Percentiles rank a stretch among this genome's conserved stretches.
These are phyloP conservation scores for Lachnellula subtilissima DNA, from an alignment of 2,329 filamentous ascomycete species.

Conservation along the genomic window DNA sequence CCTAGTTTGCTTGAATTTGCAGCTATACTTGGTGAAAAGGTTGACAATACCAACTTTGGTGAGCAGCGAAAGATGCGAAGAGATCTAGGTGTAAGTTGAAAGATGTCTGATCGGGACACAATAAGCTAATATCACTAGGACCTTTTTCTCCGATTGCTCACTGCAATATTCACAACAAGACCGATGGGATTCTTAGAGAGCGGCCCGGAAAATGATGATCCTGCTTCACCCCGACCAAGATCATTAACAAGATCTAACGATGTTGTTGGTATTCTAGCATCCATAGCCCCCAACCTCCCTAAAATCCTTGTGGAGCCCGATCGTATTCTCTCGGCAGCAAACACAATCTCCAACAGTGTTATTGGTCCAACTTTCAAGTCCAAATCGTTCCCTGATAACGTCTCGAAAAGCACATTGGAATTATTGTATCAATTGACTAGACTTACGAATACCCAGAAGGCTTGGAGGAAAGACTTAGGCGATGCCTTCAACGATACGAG, in stretches of 20 bases:
- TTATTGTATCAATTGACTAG: conserved; percentile 74
- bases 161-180: conserved; percentile 89
- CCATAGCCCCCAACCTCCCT: conserved; percentile 73
- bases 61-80: conserved; percentile 89
- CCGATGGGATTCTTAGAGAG: conserved; percentile 69
- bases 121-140: conserved; percentile 54
- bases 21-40: conserved; percentile 85
- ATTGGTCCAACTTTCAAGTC: conserved; percentile 78
- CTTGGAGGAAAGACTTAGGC: conserved; percentile 86
- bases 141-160: conserved; percentile 78
- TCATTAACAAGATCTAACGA: conserved; percentile 56
- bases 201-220: conserved; percentile 37
- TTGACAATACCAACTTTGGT: conserved; percentile 96
- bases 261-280: conserved; percentile 72
- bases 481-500: conserved; percentile 88
- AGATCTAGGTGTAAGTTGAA: conserved; percentile 70
- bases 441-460: conserved; percentile 75
- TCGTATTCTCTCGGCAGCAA: conserved; percentile 71
- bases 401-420: conserved; percentile 65
- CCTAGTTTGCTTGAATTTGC: conserved; percentile 84
- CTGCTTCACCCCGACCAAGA: conserved; percentile 24
- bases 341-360: conserved; percentile 76
- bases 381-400: conserved; percentile 80
- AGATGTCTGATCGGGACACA: neutral
- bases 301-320: conserved; percentile 84